Conservation (phyloP, 441 rosid genomes). For the Croton setiger region DNA sequence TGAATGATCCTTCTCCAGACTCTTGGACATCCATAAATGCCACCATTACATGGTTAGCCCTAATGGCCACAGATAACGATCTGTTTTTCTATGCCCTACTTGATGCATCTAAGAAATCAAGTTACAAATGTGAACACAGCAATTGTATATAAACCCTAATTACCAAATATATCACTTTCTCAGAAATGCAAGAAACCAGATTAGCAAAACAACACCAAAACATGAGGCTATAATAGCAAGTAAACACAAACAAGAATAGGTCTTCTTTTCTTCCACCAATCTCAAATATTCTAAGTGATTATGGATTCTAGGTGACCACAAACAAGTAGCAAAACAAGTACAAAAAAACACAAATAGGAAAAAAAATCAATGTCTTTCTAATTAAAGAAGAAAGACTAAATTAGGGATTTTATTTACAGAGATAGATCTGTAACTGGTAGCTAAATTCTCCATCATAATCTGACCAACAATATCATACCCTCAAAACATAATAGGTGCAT, state of each 20-base stretch:
- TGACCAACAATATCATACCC: constrained; percentile 14
- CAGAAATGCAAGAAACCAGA: too few relatives aligned
- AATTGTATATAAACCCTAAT: not conserved
- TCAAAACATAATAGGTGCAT: constrained; percentile 5
- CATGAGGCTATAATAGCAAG: not conserved
- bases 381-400: not conserved
- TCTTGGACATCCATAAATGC: not conserved
- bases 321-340: not conserved
- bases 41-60: not conserved
- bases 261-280: not conserved
- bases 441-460: constrained; percentile 16
- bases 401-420: constrained; percentile 6
- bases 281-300: not conserved
- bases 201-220: not conserved
- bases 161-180: not conserved
- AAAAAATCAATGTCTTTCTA: not conserved
- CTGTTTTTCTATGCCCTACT: not conserved
- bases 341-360: not conserved
- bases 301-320: not conserved
- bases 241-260: not conserved
- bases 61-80: not conserved
- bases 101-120: not conserved
- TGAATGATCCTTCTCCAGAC: not conserved
- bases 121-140: not conserved
- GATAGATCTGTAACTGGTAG: constrained; percentile 5